Base-by-base conservation (phyloP, 2,329 filamentous ascomycete genomes). In the Penicillium sp. region DNA sequence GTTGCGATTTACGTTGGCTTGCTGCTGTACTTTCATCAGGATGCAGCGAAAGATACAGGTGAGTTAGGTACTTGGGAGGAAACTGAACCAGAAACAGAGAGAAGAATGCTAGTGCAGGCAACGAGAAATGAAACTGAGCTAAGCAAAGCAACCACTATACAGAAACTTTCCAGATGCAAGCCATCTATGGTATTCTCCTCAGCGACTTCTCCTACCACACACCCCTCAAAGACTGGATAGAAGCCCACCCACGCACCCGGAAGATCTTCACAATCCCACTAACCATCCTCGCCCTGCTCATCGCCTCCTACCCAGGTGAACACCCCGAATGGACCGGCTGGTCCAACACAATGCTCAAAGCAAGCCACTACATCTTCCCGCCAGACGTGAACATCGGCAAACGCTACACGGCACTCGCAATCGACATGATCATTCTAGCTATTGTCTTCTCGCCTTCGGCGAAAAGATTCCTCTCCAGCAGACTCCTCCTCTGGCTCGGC, bases 121-220 rank as follows among this genome's bases (percentile, higher is more conserved):
- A n/a, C 6, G 8, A 7, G 27, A 25, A 31, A n/a, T 2, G 10
- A 19, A 1, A 12, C 2, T 12, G 9, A 8, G n/a, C 46, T 48
- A 30, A 48, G 11, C 19, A 11, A 38, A 13, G 18, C 5, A 16
- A 30, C 25, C 2, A n/a, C 3, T 25, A 30, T 30, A 2, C 31
- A 78, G 77, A 80, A 71, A 80, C 77, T 0, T 79, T 80, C 54
- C 76, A 77, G 51, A 72, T 74, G 49, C 76, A 78, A 59, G 74
- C 77, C 35, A 67, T 77, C 14, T 78, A 75, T 48, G 77, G 77
- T 30, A 76, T 78, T 49, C 69, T 80, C 42, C 70, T 80, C 30
- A 76, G 74, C 57, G 77, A 80, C 52, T 64, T 79, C 27, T 72
- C 76, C 6, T 75, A 77, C 50, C 69, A 77, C 52, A 65, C 70